Evolutionary conservation across 352 stramenopile genomes (phyloP), one percentile per base, ranked within the genome.

Genomic region (Phytophthora europaea): DNA sequence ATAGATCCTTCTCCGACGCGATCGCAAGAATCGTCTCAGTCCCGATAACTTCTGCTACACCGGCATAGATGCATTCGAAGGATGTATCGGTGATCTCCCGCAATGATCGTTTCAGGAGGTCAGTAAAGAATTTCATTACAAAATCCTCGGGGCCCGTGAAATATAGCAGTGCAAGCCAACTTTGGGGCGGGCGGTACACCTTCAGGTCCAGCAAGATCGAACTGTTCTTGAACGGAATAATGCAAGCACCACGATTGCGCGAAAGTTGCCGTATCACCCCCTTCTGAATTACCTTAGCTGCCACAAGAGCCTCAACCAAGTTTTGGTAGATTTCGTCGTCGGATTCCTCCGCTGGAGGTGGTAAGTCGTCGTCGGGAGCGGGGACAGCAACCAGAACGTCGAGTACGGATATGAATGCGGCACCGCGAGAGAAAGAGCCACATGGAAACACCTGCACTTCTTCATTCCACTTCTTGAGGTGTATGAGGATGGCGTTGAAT

Each of bases 71-170:
- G 34, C 65, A 82, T 40, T 91, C 85, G 36, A 95, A 95, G 6
- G 85, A 79, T 12, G 76, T 80, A 12, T 88, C 70, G 10, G 56
- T 28, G 23, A 93, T 69, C 40, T 92, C 85, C 50, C 59, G 58
- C n/a, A 92, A 59, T 9, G 78, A 75, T 33, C 66, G 70, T 31
- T 83, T 71, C 23, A 93, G 65, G 7, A 93, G 62, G 6, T 61
- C 43, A 0, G 73, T 67, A 28, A 90, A 89, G 40, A 90, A 92
- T 28, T 67, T 57, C 2, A 78, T 31, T 4, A 72, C 78, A 64
- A 92, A 95, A 45, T 58, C 54, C 43, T 93, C 85, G 3, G 87
- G 85, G 3, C 88, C 87, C 6, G 87, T 94, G 65, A 90, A 96
- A 57, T 93, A 94, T 31, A 93, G 56, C 70, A 94, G 62, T 3